phyloP scores from a whole-genome alignment of 345 rosid genomes.

The Dimocarpus longan region DNA sequence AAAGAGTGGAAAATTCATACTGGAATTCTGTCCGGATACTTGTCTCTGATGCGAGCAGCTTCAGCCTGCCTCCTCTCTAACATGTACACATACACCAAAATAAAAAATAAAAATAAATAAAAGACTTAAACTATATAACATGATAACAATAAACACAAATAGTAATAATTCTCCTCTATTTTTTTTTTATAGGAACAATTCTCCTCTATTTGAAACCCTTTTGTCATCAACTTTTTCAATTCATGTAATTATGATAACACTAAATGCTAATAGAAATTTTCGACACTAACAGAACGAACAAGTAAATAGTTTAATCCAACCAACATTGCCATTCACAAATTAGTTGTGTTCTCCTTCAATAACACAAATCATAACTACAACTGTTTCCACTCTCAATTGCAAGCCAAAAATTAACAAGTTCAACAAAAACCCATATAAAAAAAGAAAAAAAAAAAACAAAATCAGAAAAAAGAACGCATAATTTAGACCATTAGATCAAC shows the following conservation, averaged over 20 bases:
- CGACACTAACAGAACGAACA: not conserved
- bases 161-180: not conserved
- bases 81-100: constrained; percentile 15
- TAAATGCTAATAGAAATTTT: not conserved
- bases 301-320: not conserved
- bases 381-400: not conserved
- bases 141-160: not conserved
- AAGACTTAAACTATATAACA: not conserved
- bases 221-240: not conserved
- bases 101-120: not conserved
- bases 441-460: not conserved
- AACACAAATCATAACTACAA: not conserved
- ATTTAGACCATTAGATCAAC: constrained; percentile 1
- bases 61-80: constrained; percentile 97
- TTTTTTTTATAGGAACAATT: not conserved
- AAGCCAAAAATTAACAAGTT: not conserved
- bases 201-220: not conserved
- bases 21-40: constrained; percentile 95
- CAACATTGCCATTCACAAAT: not conserved
- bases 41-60: constrained; percentile 89
- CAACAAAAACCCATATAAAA: not conserved
- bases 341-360: not conserved
- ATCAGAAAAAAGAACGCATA: not conserved
- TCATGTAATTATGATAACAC: not conserved
- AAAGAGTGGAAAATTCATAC: constrained; percentile 39